Evolutionary conservation across 257 asterid species (phyloP).

Genomic region (Solanum rostratum): DNA sequence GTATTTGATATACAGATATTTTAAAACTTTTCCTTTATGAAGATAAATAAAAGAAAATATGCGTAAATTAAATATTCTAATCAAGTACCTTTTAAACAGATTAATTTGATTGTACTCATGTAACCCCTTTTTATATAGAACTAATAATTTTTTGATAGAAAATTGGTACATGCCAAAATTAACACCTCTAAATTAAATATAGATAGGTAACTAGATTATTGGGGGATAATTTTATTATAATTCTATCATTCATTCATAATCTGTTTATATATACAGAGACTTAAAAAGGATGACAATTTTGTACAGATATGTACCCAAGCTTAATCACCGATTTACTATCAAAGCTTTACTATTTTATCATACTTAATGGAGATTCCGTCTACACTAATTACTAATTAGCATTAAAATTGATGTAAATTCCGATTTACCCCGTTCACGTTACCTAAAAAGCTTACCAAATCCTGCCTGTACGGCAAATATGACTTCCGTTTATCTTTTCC

Average conservation of each 20-base stretch:
- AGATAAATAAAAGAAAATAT: too few species aligned
- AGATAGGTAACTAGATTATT: not conserved
- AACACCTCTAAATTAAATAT: too few species aligned
- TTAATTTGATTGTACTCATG: too few species aligned
- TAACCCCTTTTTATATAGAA: too few species aligned
- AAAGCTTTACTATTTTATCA: not conserved
- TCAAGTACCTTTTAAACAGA: too few species aligned
- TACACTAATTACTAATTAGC: not conserved
- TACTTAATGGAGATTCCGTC: not conserved
- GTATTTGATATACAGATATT: too few species aligned
- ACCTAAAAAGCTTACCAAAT: conserved; percentile 47
- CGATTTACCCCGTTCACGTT: conserved; percentile 30
- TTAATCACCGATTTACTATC: not conserved
- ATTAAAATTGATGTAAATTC: conserved; percentile 8
- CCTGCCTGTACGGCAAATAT: conserved; percentile 50
- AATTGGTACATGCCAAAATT: too few species aligned
- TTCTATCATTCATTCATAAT: not conserved
- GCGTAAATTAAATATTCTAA: too few species aligned
- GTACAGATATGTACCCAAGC: not conserved
- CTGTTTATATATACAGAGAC: not conserved
- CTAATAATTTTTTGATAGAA: too few species aligned
- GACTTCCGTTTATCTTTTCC: conserved; percentile 26
- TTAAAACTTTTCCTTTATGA: too few species aligned
- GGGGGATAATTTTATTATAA: not conserved
- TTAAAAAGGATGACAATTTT: not conserved